Conservation (phyloP, 495 filamentous ascomycete species). For the Hamigera avellanea region DNA sequence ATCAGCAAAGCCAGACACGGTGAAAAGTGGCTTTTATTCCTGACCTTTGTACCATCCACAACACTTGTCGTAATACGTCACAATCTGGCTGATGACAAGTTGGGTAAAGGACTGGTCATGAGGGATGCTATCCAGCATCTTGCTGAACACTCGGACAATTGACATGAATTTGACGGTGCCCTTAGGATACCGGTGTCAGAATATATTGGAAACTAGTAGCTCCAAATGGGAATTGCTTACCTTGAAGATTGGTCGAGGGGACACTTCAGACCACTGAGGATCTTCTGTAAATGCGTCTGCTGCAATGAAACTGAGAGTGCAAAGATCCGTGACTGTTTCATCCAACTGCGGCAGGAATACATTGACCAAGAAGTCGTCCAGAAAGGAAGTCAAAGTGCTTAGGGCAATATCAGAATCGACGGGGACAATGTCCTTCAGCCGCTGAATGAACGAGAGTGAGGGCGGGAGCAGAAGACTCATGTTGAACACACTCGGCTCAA, state of each 20-base stretch:
- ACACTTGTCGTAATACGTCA: conserved; percentile 84
- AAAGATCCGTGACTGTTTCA: conserved; percentile 84
- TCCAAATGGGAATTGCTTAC: conserved; percentile 12
- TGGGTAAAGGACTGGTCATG: conserved; percentile 93
- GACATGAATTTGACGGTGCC: conserved; percentile 83
- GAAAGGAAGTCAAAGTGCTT: conserved; percentile 83
- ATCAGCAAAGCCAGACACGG: too few relatives aligned
- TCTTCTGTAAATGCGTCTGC: conserved; percentile 82
- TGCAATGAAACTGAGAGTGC: conserved; percentile 69
- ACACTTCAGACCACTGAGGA: conserved; percentile 62
- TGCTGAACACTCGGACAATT: conserved; percentile 80
- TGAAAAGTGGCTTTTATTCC: conserved; percentile 1
- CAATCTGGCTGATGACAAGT: conserved; percentile 80
- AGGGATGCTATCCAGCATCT: conserved; percentile 88
- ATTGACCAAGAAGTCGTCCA: conserved; percentile 96
- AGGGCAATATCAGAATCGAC: conserved; percentile 70
- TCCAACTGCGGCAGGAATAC: conserved; percentile 96
- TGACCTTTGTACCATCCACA: conserved; percentile 75
- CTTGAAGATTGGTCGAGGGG: conserved; percentile 80
- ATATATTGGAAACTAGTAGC: not conserved
- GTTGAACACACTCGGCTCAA: conserved; percentile 95
- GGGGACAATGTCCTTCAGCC: conserved; percentile 85
- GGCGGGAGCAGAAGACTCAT: conserved; percentile 89
- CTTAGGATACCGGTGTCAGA: conserved; percentile 12
- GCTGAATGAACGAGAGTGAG: conserved; percentile 84